Percentiles rank a stretch among this genome's conserved stretches.
phyloP scores from a whole-genome alignment of 148 eudicot genomes.

The Vaccinium macrocarpon region DNA sequence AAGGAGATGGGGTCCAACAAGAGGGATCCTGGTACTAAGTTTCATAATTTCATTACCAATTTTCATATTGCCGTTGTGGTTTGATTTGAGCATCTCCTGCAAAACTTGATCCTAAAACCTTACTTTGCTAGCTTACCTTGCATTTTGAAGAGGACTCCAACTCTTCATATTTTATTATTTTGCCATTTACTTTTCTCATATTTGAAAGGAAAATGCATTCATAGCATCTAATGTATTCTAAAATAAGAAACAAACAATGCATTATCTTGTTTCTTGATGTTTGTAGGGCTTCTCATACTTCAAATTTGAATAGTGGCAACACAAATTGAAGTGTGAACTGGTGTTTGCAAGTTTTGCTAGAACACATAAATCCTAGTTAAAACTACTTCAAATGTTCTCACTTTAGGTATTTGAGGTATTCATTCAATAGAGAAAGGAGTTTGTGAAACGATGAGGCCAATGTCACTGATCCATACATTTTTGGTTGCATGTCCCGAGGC shows the following conservation, averaged over 20 bases:
- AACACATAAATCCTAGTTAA: background rate
- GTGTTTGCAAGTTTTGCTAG: background rate
- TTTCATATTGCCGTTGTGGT: background rate
- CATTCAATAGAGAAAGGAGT: background rate
- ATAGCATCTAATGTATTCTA: background rate
- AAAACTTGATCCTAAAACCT: background rate
- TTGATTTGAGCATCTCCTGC: background rate
- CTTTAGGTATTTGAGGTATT: background rate
- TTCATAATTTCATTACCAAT: background rate
- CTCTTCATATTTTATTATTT: background rate
- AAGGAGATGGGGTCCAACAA: conserved; percentile 15
- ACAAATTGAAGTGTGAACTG: background rate
- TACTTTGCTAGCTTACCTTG: background rate
- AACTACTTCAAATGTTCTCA: background rate
- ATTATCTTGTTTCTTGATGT: background rate
- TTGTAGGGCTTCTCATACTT: background rate
- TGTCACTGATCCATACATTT: background rate
- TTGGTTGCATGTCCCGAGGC: background rate
- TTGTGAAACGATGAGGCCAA: background rate
- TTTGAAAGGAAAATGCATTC: background rate
- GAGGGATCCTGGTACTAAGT: background rate
- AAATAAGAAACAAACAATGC: background rate
- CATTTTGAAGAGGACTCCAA: background rate
- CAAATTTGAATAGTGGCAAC: background rate
- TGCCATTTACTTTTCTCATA: background rate